phyloP scores from a whole-genome alignment of 495 filamentous ascomycete species.

The Daldinia decipiens region DNA sequence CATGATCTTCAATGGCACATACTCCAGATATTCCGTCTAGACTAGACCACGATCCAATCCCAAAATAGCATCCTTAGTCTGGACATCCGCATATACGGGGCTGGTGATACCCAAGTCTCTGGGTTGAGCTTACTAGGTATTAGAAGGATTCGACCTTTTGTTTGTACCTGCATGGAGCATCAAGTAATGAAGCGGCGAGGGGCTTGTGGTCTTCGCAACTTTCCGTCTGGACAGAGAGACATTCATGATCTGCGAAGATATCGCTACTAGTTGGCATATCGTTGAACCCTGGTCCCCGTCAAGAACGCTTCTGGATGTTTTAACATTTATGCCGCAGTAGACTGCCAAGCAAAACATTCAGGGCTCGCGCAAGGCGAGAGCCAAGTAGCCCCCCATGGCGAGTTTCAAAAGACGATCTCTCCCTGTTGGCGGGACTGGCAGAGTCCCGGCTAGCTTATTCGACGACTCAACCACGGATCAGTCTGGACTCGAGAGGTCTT shows the following conservation, averaged over 20 bases:
- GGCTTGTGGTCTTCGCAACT: conserved; percentile 5
- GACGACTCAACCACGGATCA: conserved; percentile 19
- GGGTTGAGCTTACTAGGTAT: conserved; percentile 40
- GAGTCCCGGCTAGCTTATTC: conserved; percentile 27
- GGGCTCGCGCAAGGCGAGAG: conserved; percentile 24
- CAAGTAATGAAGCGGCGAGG: conserved; percentile 32
- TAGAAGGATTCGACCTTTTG: conserved; percentile 28
- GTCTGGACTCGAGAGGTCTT: conserved; percentile 22
- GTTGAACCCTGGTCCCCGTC: conserved; percentile 31
- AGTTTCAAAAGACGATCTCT: conserved; percentile 41
- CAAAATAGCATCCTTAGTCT: conserved; percentile 29
- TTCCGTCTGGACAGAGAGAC: conserved; percentile 20
- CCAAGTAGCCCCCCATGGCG: conserved; percentile 34
- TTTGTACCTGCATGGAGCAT: conserved; percentile 22
- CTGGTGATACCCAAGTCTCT: conserved; percentile 20
- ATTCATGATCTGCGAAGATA: conserved; percentile 31
- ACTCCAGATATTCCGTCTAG: conserved; percentile 13
- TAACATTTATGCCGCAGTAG: conserved; percentile 29
- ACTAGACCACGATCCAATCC: conserved; percentile 11
- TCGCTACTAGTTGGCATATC: conserved; percentile 23
- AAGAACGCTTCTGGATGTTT: conserved; percentile 35
- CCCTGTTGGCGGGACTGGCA: conserved; percentile 33
- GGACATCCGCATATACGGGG: conserved; percentile 21
- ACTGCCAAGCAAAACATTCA: conserved; percentile 26
- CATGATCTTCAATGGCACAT: conserved; percentile 6